Evolutionary conservation across 768 basidiomycete genomes (phyloP), one percentile per base, ranked within the genome.

Genomic region (Filobasidium wieringae): DNA sequence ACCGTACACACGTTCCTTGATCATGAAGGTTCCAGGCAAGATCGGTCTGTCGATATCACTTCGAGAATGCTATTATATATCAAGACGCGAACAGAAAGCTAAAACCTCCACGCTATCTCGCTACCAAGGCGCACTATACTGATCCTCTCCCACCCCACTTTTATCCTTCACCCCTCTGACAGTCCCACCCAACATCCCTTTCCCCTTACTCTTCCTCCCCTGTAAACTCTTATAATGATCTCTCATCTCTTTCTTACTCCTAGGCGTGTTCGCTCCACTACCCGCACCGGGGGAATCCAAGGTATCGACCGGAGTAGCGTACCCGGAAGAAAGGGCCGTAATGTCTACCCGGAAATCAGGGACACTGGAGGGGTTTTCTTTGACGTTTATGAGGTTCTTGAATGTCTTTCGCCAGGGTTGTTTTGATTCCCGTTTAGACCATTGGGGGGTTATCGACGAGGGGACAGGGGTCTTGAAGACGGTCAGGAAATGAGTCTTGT

Each of bases 381-480:
- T 63, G 26, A 66, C 60, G 39, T 66, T 69, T 27, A 70, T 64
- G 1, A 71, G 64, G 9, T n/a, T 17, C 17, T 64, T 53, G 34
- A 59, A 78, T 76, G 24, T 62, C 83, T 85, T 56, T 40, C 64
- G 60, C 90, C 90, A 95, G 63, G 85, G 85, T 74, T 88, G 85
- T 71, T 90, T 95, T n/a, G 88, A 90, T 72, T 95, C 90, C 56
- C 85, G 79, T 68, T 86, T 87, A 8, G 88, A 86, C 90, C 90
- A 95, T 72, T 90, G 90, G 2, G 70, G 71, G 22, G 65, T 65
- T 11, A 62, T 17, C 3, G 66, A 66, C 1, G 63, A 64, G 0
- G 72, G 72, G 15, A 72, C 51, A 4, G 63, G 62, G 9, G 60
- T 61, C 29, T 68, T 64, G 12, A 70, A 65, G 0, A 66, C 15